Evolutionary conservation across 176 grass and related monocot genomes (phyloP).

Genomic region (Zizania latifolia): DNA sequence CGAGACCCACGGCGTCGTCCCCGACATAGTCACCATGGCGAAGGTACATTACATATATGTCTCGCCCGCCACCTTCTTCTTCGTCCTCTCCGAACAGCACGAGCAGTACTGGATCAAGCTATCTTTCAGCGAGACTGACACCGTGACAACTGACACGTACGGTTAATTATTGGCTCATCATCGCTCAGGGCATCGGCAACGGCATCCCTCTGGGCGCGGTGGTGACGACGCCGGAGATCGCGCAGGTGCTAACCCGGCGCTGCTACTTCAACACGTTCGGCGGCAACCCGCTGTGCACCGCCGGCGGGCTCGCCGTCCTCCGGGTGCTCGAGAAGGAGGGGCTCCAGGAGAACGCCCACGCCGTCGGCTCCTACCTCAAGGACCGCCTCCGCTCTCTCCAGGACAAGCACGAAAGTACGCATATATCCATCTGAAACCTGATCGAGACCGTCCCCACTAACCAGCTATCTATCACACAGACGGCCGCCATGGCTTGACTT

Average conservation of each 20-base stretch:
- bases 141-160: too few species aligned
- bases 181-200: conserved; percentile 93
- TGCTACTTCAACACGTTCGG: conserved; percentile 97
- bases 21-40: conserved; percentile 97
- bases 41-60: conserved; percentile 49
- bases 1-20: conserved; percentile 69
- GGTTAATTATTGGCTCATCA: too few species aligned
- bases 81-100: too few species aligned
- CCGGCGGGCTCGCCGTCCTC: conserved; percentile 79
- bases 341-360: conserved; percentile 77
- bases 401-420: conserved; percentile 71
- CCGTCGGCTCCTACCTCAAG: conserved; percentile 76
- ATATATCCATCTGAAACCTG: too few species aligned
- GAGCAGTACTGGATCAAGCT: too few species aligned
- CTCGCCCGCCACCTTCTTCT: too few species aligned
- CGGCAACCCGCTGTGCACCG: conserved; percentile 76
- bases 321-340: conserved; percentile 69
- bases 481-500: not conserved
- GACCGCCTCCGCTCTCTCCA: conserved; percentile 60
- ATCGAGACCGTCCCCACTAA: too few species aligned
- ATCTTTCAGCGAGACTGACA: too few species aligned
- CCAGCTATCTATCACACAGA: too few species aligned
- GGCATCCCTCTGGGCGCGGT: conserved; percentile 91
- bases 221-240: conserved; percentile 85
- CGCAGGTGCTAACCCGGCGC: conserved; percentile 65